Percentiles rank a stretch among this genome's conserved stretches.
These are phyloP conservation scores for Paecilomyces dactylethromorphus DNA, from an alignment of 2,329 filamentous ascomycete species.

Conservation along the genomic window DNA sequence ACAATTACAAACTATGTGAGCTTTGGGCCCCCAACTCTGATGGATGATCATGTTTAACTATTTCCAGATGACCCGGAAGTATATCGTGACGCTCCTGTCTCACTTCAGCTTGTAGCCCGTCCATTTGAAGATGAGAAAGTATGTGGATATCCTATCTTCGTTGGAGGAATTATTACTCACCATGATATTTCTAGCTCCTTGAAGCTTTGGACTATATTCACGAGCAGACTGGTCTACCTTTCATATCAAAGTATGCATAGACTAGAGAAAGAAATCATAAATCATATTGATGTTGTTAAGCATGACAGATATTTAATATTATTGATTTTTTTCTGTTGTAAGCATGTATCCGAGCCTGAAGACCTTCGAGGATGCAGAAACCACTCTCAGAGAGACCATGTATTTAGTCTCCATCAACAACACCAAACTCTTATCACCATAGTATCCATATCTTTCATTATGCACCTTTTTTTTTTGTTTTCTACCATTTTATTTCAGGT, in stretches of 20 bases:
- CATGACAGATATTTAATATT: not conserved
- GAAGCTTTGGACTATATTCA: conserved; percentile 8
- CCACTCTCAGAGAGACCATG: not conserved
- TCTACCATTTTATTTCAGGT: not conserved
- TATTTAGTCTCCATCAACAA: not conserved
- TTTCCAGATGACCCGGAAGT: conserved; percentile 35
- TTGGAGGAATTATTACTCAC: not conserved
- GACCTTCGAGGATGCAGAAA: no score
- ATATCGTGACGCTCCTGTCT: conserved; percentile 45
- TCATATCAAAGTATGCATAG: not conserved
- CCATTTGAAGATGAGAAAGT: conserved; percentile 52
- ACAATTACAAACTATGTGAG: conserved; percentile 42
- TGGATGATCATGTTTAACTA: conserved; percentile 2
- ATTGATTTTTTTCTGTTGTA: not conserved
- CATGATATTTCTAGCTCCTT: conserved; percentile 1
- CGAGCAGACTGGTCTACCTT: conserved; percentile 3
- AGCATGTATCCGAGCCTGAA: not conserved
- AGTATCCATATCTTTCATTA: not conserved
- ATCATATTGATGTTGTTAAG: not conserved
- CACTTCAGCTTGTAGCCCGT: conserved; percentile 49
- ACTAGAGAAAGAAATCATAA: not conserved
- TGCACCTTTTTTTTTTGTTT: not conserved
- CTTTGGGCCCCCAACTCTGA: conserved; percentile 7
- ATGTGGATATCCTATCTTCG: not conserved
- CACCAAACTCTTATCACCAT: not conserved